These are phyloP conservation scores for Mycena polygramma DNA, from an alignment of 768 basidiomycete genomes.

Conservation along the genomic window DNA sequence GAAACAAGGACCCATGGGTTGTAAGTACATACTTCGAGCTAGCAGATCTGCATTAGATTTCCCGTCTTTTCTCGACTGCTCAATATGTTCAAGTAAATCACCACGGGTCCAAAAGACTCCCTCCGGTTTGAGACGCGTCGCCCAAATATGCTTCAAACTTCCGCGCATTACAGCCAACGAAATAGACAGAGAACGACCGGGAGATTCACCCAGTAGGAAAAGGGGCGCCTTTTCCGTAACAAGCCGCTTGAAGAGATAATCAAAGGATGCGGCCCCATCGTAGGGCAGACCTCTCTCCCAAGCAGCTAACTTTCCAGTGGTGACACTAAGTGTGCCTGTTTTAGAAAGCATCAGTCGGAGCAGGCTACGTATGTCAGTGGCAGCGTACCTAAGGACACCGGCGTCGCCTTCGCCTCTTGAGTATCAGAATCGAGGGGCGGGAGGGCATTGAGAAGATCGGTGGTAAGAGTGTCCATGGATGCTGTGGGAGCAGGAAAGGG, in stretches of 20 bases:
- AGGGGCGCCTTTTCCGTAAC: neutral
- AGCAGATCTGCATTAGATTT: too few species aligned
- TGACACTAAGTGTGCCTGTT: too few species aligned
- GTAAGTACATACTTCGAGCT: too few species aligned
- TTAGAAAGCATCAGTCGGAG: too few species aligned
- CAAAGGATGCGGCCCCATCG: neutral
- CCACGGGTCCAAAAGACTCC: too few species aligned
- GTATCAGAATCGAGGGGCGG: too few species aligned
- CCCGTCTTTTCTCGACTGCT: too few species aligned
- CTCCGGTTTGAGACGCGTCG: neutral
- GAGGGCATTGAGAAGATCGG: too few species aligned
- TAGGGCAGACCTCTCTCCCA: neutral
- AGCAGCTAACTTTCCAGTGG: neutral
- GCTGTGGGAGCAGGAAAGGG: neutral
- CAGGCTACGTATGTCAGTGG: too few species aligned
- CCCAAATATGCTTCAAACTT: neutral
- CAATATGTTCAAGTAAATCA: neutral
- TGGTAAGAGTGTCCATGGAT: neutral
- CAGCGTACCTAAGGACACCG: too few species aligned
- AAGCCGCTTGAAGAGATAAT: neutral
- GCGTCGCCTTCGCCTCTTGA: too few species aligned
- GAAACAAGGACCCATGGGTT: too few species aligned
- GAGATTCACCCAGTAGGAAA: conserved; percentile 3
- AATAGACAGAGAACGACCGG: neutral
- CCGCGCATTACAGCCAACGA: conserved; percentile 8